Evolutionary conservation across 805 yeast species (phyloP).

Genomic region (Hemisphaericaspora nanyangensis): DNA sequence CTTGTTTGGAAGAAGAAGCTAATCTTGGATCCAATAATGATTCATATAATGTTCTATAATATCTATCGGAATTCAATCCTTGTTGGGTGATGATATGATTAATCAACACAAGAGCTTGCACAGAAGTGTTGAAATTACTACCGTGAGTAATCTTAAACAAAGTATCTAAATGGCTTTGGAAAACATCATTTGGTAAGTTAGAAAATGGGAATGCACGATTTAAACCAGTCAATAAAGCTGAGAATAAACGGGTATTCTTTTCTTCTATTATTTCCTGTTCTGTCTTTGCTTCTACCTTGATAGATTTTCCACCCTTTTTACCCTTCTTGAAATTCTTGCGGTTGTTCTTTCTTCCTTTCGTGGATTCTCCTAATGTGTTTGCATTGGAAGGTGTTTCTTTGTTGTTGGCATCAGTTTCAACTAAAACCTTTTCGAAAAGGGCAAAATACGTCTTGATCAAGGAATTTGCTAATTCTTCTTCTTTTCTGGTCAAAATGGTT

Average conservation of each 20-base stretch:
- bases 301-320: conserved; percentile 83
- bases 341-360: conserved; percentile 49
- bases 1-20: conserved; percentile 84
- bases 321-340: conserved; percentile 77
- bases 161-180: conserved; percentile 74
- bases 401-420: conserved; percentile 53
- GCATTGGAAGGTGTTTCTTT: conserved; percentile 37
- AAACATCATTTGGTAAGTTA: conserved; percentile 63
- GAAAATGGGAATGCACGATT: conserved; percentile 96
- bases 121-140: conserved; percentile 87
- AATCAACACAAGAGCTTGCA: conserved; percentile 85
- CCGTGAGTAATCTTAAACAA: conserved; percentile 89
- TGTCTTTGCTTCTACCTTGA: conserved; percentile 55
- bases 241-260: conserved; percentile 75
- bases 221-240: conserved; percentile 90
- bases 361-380: conserved; percentile 48
- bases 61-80: conserved; percentile 59
- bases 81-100: conserved; percentile 72
- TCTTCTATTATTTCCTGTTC: conserved; percentile 69
- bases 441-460: conserved; percentile 82
- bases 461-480: conserved; percentile 76
- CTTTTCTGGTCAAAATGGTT: conserved; percentile 78
- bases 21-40: conserved; percentile 81
- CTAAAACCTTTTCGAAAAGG: conserved; percentile 76
- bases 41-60: conserved; percentile 84